Evolutionary conservation across 768 basidiomycete species (phyloP), one percentile per base, ranked within the genome.

Genomic region (Amyloporia xantha): DNA sequence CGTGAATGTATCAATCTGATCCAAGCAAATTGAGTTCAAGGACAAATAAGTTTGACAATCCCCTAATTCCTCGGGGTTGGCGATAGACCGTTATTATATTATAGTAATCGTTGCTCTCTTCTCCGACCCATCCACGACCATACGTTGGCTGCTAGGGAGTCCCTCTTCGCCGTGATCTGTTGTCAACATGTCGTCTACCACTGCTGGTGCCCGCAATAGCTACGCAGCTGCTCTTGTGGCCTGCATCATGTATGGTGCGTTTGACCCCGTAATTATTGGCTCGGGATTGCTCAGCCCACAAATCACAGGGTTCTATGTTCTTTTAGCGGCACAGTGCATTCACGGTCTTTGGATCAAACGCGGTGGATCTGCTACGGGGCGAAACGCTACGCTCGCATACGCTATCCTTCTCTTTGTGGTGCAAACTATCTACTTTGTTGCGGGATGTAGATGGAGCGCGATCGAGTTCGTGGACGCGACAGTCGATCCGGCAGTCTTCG

Each of bases 391-490:
- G 11, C 12, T 48, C 11, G 19, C 23, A 11, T 48, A 27, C 17
- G 24, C 20, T 17, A 24, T 23, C 3, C 21, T 25, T 3, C 25
- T 28, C 17, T 39, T 48, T 38, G 30, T 41, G 6, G 12, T 40
- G 13, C 25, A 27, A 17, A 48, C 38, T 10, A 28, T 48, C 21
- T 48, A 40, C 37, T 48, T 39, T 17, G 24, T 40, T 11, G 47
- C 23, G 3, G 47, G 37, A 7, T 40, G 36, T 5, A 27, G 26
- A 38, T 48, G 37, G 47, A 40, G 37, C 25, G 25, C 11, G 9
- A 27, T 48, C 36, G 37, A 48, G 38, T 48, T 40, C 38, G 47
- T 48, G 17, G 47, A 40, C 17, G 15, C 37, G 12, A n/a, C 47
- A 11, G 17, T 17, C 11, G 36, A 28, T 6, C 37, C 37, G 37